A percentile compares a stretch with the other conserved stretches of the same genome.
These are phyloP conservation scores for Dalbergia cultrata DNA, from an alignment of 306 rosid species.

Conservation along the genomic window DNA sequence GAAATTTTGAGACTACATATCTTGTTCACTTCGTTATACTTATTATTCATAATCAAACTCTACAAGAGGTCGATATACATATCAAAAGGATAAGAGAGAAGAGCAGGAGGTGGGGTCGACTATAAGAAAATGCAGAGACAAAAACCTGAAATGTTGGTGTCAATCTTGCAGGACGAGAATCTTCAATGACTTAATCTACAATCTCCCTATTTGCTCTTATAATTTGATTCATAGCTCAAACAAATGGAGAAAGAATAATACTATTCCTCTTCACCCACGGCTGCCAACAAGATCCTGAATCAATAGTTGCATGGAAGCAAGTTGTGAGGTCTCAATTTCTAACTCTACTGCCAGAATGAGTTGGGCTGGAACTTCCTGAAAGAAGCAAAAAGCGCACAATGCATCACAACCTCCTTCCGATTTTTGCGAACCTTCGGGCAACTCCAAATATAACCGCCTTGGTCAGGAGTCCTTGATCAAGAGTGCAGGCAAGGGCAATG, in stretches of 20 bases:
- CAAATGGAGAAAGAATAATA: slow-evolving; percentile 53
- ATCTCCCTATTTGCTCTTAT: slow-evolving; percentile 47
- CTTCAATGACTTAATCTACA: slow-evolving; percentile 49
- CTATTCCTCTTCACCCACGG: slow-evolving; percentile 42
- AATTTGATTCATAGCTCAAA: slow-evolving; percentile 53
- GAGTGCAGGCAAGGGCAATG: slow-evolving; percentile 81
- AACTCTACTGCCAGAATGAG: slow-evolving; percentile 42
- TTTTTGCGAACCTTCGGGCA: slow-evolving; percentile 83
- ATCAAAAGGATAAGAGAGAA: not conserved
- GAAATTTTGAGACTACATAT: not conserved
- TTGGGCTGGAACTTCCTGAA: slow-evolving; percentile 47
- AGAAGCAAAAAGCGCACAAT: slow-evolving; percentile 28
- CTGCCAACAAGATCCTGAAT: slow-evolving; percentile 47
- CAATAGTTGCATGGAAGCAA: slow-evolving; percentile 39
- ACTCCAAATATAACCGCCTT: slow-evolving; percentile 93
- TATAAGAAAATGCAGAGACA: slow-evolving; percentile 25
- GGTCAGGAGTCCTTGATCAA: slow-evolving; percentile 87
- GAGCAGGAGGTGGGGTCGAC: not conserved
- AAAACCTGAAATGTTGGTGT: slow-evolving; percentile 47
- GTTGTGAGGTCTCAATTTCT: slow-evolving; percentile 34
- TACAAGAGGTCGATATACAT: not conserved
- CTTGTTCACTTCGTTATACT: not conserved
- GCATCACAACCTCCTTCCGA: slow-evolving; percentile 75
- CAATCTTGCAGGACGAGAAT: slow-evolving; percentile 49
- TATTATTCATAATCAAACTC: not conserved